A percentile compares a stretch with the other conserved stretches of the same genome.
Evolutionary conservation across 495 filamentous ascomycete species (phyloP).

Genomic region (Usnea hakonensis): DNA sequence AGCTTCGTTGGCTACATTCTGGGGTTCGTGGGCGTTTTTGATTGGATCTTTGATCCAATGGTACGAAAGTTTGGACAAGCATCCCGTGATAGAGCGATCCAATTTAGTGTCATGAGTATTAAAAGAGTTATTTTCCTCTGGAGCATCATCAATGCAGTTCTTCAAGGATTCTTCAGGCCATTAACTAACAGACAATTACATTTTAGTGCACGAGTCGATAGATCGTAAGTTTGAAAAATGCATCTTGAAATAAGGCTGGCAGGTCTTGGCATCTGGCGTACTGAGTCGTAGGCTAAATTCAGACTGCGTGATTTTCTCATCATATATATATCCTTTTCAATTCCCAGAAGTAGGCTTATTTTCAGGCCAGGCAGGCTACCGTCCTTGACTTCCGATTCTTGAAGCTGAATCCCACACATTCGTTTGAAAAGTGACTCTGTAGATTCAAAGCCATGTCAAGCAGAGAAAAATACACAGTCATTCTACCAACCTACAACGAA

Average conservation of each 20-base stretch:
- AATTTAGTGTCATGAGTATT: background rate
- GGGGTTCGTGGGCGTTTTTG: constrained; percentile 64
- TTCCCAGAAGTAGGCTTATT: too few relatives aligned
- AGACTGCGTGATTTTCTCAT: too few relatives aligned
- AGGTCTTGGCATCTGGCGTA: background rate
- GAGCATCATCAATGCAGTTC: background rate
- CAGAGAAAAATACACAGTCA: constrained; percentile 74
- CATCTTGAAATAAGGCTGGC: too few relatives aligned
- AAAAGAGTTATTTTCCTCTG: background rate
- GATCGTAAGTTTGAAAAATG: too few relatives aligned
- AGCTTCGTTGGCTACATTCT: constrained; percentile 52
- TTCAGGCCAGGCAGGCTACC: too few relatives aligned
- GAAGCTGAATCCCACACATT: background rate
- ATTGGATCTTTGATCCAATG: constrained; percentile 57
- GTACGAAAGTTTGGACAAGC: constrained; percentile 32
- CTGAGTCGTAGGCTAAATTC: too few relatives aligned
- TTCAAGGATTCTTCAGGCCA: too few relatives aligned
- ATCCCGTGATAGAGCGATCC: constrained; percentile 7
- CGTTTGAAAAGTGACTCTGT: background rate
- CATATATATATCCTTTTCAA: too few relatives aligned
- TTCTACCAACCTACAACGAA: constrained; percentile 98
- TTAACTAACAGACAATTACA: background rate
- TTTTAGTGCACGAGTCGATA: too few relatives aligned
- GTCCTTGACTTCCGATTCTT: background rate
- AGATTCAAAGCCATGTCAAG: background rate